phyloP scores from a whole-genome alignment of 345 rosid genomes.

The Cardamine resedifolia region DNA sequence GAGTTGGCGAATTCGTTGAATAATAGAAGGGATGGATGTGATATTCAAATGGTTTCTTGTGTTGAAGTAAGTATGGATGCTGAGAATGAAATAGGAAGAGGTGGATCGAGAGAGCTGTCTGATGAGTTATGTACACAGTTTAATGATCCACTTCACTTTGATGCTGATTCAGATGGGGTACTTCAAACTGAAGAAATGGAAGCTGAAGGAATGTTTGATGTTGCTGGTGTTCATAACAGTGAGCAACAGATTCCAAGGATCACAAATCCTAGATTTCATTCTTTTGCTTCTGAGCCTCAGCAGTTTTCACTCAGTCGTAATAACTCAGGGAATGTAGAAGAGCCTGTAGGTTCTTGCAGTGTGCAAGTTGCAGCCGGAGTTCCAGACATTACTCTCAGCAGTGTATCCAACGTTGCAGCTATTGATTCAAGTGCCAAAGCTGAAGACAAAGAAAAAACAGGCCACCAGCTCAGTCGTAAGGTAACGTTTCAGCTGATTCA shows the following conservation, averaged over 20 bases:
- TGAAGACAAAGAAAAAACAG: slow-evolving; percentile 40
- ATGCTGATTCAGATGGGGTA: slow-evolving; percentile 44
- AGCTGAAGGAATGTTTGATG: slow-evolving; percentile 43
- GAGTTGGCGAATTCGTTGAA: slow-evolving; percentile 42
- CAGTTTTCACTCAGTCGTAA: slow-evolving; percentile 29
- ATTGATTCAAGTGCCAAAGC: slow-evolving; percentile 28
- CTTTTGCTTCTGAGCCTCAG: slow-evolving; percentile 44
- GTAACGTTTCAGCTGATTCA: slow-evolving; percentile 33
- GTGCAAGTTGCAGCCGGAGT: slow-evolving; percentile 13
- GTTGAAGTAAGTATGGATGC: slow-evolving; percentile 22
- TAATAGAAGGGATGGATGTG: slow-evolving; percentile 32
- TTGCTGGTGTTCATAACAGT: slow-evolving; percentile 28
- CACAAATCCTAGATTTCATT: slow-evolving; percentile 39
- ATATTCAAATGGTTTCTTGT: slow-evolving; percentile 35
- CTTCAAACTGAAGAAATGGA: slow-evolving; percentile 34
- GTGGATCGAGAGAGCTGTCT: slow-evolving; percentile 16
- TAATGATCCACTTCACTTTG: slow-evolving; percentile 18
- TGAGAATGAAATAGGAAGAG: slow-evolving; percentile 12
- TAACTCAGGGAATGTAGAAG: slow-evolving; percentile 2
- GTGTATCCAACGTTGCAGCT: slow-evolving; percentile 31
- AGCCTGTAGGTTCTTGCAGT: slow-evolving; percentile 24
- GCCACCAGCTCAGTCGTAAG: slow-evolving; percentile 40
- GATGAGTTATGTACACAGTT: slow-evolving; percentile 24
- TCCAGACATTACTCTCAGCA: slow-evolving; percentile 36
- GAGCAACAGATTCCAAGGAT: slow-evolving; percentile 35